Evolutionary conservation across 208 protist species (phyloP).

Genomic region (Strigomonas culicis): DNA sequence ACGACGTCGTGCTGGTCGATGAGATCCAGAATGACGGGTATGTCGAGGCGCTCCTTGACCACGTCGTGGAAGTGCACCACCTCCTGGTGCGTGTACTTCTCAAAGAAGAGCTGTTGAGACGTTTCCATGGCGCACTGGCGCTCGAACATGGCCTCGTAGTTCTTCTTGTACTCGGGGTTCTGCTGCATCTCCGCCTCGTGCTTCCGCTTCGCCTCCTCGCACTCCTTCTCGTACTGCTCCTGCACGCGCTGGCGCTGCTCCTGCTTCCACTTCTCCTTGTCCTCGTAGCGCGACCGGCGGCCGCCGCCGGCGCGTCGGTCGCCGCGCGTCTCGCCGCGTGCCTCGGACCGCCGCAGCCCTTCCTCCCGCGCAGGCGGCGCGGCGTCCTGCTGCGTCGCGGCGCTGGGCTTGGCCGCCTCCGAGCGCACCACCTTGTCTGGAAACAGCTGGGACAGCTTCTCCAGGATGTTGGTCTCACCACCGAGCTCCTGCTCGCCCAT

Average conservation of each 20-base stretch:
- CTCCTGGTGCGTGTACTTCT: constrained; percentile 48
- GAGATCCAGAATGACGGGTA: constrained; percentile 71
- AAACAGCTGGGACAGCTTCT: neutral
- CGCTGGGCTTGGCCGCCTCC: too few relatives aligned
- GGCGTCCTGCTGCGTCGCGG: neutral
- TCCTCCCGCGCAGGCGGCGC: neutral
- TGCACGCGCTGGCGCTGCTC: constrained; percentile 15
- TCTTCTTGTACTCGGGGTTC: constrained; percentile 69
- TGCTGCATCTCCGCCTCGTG: constrained; percentile 67
- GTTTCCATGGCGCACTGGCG: constrained; percentile 44
- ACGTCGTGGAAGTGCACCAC: constrained; percentile 32
- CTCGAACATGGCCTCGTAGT: constrained; percentile 61
- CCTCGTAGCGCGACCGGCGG: neutral
- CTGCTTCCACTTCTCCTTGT: neutral
- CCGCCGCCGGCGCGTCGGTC: neutral
- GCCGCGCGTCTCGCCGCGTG: neutral
- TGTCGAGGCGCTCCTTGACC: constrained; percentile 73
- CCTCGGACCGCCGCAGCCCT: neutral
- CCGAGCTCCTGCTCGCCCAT: neutral
- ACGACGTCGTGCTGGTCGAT: constrained; percentile 83
- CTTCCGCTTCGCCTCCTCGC: constrained; percentile 31
- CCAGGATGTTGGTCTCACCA: neutral
- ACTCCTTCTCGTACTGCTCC: constrained; percentile 34
- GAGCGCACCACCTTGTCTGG: neutral
- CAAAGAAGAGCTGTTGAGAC: constrained; percentile 43